phyloP scores from a whole-genome alignment of 148 eudicot species.

The Arctostaphylos glauca region DNA sequence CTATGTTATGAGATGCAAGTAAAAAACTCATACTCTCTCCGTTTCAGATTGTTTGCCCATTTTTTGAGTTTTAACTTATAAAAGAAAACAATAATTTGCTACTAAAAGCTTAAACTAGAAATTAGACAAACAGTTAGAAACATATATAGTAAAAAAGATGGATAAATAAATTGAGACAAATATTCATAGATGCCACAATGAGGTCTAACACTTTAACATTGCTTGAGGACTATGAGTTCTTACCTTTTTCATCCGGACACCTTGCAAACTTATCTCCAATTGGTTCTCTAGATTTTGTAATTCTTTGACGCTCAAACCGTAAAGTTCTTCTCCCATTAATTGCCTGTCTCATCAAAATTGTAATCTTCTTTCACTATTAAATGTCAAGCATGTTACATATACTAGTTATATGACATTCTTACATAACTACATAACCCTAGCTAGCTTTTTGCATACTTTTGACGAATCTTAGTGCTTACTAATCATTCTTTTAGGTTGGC shows the following conservation, averaged over 20 bases:
- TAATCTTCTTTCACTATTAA: constrained; percentile 3
- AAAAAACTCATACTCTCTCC: not conserved
- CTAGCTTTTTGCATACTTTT: not conserved
- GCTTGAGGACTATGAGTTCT: not conserved
- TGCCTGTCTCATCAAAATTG: constrained; percentile 41
- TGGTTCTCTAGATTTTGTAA: constrained; percentile 67
- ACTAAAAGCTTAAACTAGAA: too few relatives aligned
- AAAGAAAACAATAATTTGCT: too few relatives aligned
- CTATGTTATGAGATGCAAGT: not conserved
- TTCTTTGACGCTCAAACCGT: constrained; percentile 55
- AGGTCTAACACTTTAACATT: not conserved
- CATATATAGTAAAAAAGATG: too few relatives aligned
- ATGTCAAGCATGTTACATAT: not conserved
- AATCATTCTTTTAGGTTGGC: not conserved
- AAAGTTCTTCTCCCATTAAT: constrained; percentile 69
- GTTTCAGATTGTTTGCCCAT: too few relatives aligned
- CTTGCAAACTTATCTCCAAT: constrained; percentile 56
- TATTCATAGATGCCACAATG: not conserved
- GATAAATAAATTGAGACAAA: too few relatives aligned
- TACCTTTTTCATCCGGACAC: constrained; percentile 72
- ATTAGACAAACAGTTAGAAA: too few relatives aligned
- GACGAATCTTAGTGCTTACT: not conserved
- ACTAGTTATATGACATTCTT: not conserved
- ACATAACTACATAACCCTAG: too few relatives aligned
- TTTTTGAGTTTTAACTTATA: too few relatives aligned